phyloP scores from a whole-genome alignment of 2,329 filamentous ascomycete species.

The Aspergillus bombycis region DNA sequence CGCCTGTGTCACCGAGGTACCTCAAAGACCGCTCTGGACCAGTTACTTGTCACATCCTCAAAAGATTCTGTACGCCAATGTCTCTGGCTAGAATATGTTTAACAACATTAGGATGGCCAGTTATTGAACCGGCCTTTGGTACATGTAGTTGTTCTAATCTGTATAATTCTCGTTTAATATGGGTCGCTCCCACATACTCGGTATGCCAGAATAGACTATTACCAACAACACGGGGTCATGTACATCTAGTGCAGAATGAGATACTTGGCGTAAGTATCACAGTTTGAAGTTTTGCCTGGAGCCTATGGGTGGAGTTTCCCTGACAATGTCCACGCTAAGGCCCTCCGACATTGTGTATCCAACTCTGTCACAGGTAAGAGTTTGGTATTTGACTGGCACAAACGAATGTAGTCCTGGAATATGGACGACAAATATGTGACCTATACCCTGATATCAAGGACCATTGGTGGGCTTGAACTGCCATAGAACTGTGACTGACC shows the following conservation, averaged over 20 bases:
- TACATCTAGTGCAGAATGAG: not conserved
- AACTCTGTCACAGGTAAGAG: not conserved
- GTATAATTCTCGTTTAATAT: not conserved
- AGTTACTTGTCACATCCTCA: not conserved
- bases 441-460: not conserved
- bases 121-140: not conserved
- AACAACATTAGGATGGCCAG: not conserved
- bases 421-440: not conserved
- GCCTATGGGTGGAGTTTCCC: constrained; percentile 23
- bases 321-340: constrained; percentile 19
- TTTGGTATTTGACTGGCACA: constrained; percentile 26
- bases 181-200: not conserved
- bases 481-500: constrained; percentile 18
- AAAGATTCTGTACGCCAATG: not conserved
- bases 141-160: not conserved
- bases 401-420: constrained; percentile 25
- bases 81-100: not conserved
- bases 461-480: not conserved
- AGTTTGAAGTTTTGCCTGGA: constrained; percentile 18
- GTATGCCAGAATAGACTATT: not conserved
- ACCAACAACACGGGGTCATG: not conserved
- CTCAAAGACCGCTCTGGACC: not conserved
- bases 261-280: not conserved
- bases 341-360: constrained; percentile 12
- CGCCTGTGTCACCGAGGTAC: not conserved